Evolutionary conservation across 106 monocot genomes (phyloP).

Genomic region (Chionographis japonica): DNA sequence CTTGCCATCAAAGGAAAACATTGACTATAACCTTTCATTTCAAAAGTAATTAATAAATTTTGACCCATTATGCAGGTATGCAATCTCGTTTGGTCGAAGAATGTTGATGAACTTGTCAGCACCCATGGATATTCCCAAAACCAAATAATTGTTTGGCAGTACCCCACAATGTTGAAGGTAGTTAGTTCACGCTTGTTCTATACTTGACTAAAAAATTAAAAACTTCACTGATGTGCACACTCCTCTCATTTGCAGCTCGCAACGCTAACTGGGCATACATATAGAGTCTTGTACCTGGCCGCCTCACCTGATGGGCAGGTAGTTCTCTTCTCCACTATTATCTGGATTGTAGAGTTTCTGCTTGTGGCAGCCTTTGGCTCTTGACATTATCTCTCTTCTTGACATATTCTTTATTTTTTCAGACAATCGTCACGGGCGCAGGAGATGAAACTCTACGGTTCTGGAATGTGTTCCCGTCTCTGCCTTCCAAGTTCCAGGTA

Average conservation of each 20-base stretch:
- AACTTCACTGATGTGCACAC: neutral
- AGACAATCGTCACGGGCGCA: constrained; percentile 58
- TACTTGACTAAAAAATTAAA: neutral
- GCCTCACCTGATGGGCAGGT: constrained; percentile 99
- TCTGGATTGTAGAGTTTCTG: no score
- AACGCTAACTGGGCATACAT: constrained; percentile 89
- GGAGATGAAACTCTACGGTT: constrained; percentile 50
- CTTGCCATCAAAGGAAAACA: no score
- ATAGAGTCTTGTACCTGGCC: constrained; percentile 83
- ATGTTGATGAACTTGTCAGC: constrained; percentile 95
- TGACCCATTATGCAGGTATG: constrained; percentile 53
- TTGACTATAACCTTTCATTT: no score
- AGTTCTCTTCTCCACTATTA: neutral
- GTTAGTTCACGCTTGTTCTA: neutral
- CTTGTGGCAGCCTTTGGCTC: no score
- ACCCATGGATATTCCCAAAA: constrained; percentile 98
- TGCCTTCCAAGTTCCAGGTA: constrained; percentile 30
- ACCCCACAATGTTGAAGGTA: constrained; percentile 93
- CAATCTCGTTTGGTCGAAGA: constrained; percentile 96
- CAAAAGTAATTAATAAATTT: neutral
- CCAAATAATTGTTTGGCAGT: constrained; percentile 95
- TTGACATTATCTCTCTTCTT: constrained; percentile 1
- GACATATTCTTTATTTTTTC: neutral
- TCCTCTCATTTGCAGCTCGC: constrained; percentile 51
- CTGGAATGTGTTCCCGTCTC: constrained; percentile 44